Base-by-base conservation (phyloP, 345 rosid genomes). In the Kernera saxatilis region DNA sequence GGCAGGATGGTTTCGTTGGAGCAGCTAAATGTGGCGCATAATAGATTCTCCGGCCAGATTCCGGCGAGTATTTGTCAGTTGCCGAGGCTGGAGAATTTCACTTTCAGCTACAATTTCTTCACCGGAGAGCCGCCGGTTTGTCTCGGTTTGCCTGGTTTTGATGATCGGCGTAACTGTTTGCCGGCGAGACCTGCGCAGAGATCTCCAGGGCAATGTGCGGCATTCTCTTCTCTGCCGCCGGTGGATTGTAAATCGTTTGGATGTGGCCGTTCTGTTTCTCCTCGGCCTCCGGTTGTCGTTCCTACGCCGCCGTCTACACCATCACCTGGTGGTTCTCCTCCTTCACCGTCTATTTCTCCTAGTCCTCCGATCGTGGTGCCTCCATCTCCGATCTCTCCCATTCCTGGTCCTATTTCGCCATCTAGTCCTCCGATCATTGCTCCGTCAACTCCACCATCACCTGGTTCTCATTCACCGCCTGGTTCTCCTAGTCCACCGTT, bases 41-140 rank as follows among this genome's bases (percentile, higher is more conserved):
- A 90, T 62, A 63, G 74, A 85, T 79, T 90, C 21, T 81, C 94
- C n/a, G 93, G 96, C 21, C 30, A 23, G 41, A 85, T 90, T 30
- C 94, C 90, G 23, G 77, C 79, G 39, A 78, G 87, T 29, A 74
- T 90, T 49, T 90, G 96, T 76, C 57, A 22, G 74, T 64, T 90
- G 27, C 96, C 90, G 2, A 84, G 78, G 23, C 32, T 90, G 66
- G 78, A 84, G 78, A 90, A 86, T 61, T 90, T 90, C 35, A 90
- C 90, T 3, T 88, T 53, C 59, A 82, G 88, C 11, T 74, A 86
- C 48, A 90, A 90, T 64, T 90, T 77, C 85, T 90, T 90, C 80
- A 88, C 85, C 0, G 97, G 92, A 7, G 92, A 90, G 41, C 82
- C 92, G 1, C 94, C 90, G 9, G 81, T 71, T 6, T 90, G 97